Conservation (phyloP, 495 filamentous ascomycete species). For the Penicillium samsonianum region DNA sequence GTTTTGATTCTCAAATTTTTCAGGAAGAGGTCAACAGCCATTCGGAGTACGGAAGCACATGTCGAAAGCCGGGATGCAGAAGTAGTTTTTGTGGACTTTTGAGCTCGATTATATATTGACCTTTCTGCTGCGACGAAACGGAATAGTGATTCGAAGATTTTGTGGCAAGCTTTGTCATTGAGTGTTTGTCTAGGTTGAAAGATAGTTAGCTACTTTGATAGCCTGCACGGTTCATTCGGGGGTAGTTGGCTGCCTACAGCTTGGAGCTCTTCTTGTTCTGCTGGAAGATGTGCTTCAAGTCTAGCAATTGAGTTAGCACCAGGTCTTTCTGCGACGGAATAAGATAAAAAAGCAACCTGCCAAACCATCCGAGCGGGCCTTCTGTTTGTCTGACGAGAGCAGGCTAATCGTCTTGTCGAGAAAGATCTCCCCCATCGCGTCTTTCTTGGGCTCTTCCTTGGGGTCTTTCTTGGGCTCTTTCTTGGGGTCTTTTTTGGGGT, state of each 20-base stretch:
- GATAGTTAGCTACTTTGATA: conserved; percentile 12
- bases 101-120: conserved; percentile 59
- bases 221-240: not conserved
- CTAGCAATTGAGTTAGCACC: conserved; percentile 30
- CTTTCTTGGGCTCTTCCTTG: too few relatives aligned
- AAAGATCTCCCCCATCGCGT: conserved; percentile 39
- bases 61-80: conserved; percentile 61
- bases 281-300: conserved; percentile 64
- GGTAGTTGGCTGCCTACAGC: conserved; percentile 46
- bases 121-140: conserved; percentile 66
- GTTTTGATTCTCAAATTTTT: conserved; percentile 72
- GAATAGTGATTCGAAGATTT: conserved; percentile 81
- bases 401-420: conserved; percentile 42
- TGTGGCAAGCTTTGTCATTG: conserved; percentile 76
- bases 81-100: conserved; percentile 46
- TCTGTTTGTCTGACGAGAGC: conserved; percentile 55
- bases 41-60: conserved; percentile 71
- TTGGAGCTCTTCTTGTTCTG: conserved; percentile 58
- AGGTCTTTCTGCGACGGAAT: not conserved
- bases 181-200: conserved; percentile 46
- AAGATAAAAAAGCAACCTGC: conserved; percentile 39
- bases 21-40: conserved; percentile 67
- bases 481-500: not conserved
- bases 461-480: not conserved
- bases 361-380: conserved; percentile 53